phyloP scores from a whole-genome alignment of 768 basidiomycete species.

The Phlebiopsis flavidoalba region DNA sequence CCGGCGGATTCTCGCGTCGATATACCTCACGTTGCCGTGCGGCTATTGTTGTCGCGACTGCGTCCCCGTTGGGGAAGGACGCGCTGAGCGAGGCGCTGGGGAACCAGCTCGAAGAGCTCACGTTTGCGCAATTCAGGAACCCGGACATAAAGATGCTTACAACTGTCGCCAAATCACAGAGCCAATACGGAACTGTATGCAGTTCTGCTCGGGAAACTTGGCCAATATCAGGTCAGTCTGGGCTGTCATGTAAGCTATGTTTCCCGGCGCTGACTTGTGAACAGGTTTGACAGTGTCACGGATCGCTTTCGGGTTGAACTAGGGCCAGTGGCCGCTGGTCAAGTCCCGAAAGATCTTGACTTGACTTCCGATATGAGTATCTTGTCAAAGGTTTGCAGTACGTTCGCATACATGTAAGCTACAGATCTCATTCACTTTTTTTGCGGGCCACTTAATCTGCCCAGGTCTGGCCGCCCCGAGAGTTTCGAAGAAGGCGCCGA shows the following conservation, averaged over 20 bases:
- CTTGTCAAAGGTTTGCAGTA: constrained; percentile 76
- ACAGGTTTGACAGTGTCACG: constrained; percentile 86
- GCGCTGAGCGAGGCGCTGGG: constrained; percentile 75
- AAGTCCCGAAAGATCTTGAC: constrained; percentile 74
- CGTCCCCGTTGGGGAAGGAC: constrained; percentile 62
- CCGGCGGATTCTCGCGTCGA: constrained; percentile 75
- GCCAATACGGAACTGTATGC: constrained; percentile 82
- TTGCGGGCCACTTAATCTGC: background rate
- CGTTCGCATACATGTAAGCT: constrained; percentile 70
- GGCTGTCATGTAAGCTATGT: too few species aligned
- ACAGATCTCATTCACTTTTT: background rate
- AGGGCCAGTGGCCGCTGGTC: constrained; percentile 64
- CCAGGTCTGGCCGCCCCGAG: constrained; percentile 90
- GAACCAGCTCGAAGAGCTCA: constrained; percentile 78
- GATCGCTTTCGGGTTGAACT: constrained; percentile 86
- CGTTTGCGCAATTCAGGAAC: constrained; percentile 77
- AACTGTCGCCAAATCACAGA: constrained; percentile 70
- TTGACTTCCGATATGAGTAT: constrained; percentile 83
- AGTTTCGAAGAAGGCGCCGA: constrained; percentile 92
- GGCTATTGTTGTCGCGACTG: constrained; percentile 72
- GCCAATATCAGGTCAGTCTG: constrained; percentile 63
- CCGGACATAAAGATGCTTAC: constrained; percentile 64
- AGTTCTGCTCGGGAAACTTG: constrained; percentile 75
- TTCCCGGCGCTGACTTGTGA: too few species aligned
- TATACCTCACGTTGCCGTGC: constrained; percentile 90